Conservation (phyloP, 1,139 yeast species). For the Yamadazyma friedrichii region DNA sequence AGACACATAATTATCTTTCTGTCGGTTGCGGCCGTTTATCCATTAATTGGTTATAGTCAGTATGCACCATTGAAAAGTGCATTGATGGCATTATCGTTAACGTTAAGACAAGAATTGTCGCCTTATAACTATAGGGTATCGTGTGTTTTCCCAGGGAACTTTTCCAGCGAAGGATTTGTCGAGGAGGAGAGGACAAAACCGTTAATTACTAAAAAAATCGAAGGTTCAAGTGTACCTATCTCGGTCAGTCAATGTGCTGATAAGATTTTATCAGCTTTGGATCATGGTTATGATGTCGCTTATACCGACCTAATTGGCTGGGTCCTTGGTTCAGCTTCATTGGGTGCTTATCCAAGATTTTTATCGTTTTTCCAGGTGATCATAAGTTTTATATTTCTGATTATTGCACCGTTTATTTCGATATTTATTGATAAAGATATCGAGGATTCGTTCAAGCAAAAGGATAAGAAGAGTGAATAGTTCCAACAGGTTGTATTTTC, state of each 20-base stretch:
- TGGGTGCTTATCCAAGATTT: conserved; percentile 71
- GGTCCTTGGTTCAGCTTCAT: conserved; percentile 64
- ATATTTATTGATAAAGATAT: conserved; percentile 58
- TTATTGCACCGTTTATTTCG: conserved; percentile 66
- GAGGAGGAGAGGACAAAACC: conserved; percentile 88
- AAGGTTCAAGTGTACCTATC: conserved; percentile 79
- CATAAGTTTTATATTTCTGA: conserved; percentile 47
- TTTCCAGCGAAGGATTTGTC: conserved; percentile 81
- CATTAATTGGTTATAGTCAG: conserved; percentile 87
- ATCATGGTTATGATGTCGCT: conserved; percentile 68
- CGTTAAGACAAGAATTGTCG: conserved; percentile 77
- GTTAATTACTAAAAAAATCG: conserved; percentile 73
- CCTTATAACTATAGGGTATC: conserved; percentile 64
- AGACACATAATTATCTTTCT: conserved; percentile 76
- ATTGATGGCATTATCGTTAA: conserved; percentile 67
- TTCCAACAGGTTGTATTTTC: background rate
- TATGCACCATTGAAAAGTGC: conserved; percentile 92
- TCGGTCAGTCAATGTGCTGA: conserved; percentile 66
- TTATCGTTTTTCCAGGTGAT: conserved; percentile 56
- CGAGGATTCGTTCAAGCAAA: conserved; percentile 29
- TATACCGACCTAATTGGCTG: conserved; percentile 88
- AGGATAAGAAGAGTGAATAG: conserved; percentile 8
- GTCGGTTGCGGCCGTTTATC: conserved; percentile 78
- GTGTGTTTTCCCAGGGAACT: conserved; percentile 82
- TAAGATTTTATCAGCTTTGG: conserved; percentile 54